Conservation (phyloP, 2,329 filamentous ascomycete genomes). For the Incumbomyces lentus region DNA sequence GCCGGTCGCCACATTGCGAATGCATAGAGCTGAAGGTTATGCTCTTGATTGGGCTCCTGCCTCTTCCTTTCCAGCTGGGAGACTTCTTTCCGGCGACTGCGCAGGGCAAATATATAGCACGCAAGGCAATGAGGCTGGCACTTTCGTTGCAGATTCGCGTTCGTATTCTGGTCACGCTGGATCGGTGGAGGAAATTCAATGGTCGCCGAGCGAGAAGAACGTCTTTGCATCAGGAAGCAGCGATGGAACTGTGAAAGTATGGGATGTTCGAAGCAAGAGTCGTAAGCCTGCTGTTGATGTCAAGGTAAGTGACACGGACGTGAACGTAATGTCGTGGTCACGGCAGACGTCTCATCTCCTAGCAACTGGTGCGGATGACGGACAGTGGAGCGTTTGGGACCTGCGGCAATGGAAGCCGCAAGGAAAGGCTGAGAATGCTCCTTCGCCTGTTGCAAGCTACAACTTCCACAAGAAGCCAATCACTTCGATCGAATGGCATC, state of each 20-base stretch:
- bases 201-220: slow-evolving; percentile 85
- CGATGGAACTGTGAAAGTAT: slow-evolving; percentile 90
- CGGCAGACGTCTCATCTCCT: slow-evolving; percentile 78
- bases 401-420: slow-evolving; percentile 82
- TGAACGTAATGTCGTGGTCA: slow-evolving; percentile 97
- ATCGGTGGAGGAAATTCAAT: slow-evolving; percentile 90
- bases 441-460: slow-evolving; percentile 83
- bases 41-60: slow-evolving; percentile 88
- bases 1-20: slow-evolving; percentile 73
- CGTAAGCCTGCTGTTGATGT: slow-evolving; percentile 80
- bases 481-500: slow-evolving; percentile 94
- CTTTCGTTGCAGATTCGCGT: slow-evolving; percentile 76
- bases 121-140: slow-evolving; percentile 73
- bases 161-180: slow-evolving; percentile 74
- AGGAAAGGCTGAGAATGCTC: slow-evolving; percentile 41
- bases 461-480: slow-evolving; percentile 94
- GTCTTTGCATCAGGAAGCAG: slow-evolving; percentile 91
- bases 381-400: slow-evolving; percentile 93
- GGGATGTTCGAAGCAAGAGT: slow-evolving; percentile 87
- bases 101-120: slow-evolving; percentile 82
- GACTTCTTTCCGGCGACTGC: slow-evolving; percentile 85
- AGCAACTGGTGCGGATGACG: slow-evolving; percentile 85
- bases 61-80: slow-evolving; percentile 59
- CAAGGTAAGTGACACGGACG: slow-evolving; percentile 70
- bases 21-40: slow-evolving; percentile 90